Evolutionary conservation across 371 early-diverging fungal species (phyloP).

Genomic region (Synchytrium microbalum): DNA sequence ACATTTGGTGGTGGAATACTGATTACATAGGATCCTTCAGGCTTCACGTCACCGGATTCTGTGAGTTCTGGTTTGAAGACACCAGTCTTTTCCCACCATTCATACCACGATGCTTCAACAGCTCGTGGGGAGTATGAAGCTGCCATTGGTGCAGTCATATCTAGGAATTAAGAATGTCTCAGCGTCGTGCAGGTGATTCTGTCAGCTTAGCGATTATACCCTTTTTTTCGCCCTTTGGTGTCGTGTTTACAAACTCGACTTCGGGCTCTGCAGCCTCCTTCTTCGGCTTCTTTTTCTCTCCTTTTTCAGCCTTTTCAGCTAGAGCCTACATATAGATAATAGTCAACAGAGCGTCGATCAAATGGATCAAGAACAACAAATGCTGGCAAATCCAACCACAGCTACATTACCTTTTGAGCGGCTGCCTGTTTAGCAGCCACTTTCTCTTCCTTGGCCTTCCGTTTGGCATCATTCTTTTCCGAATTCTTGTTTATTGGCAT

Average conservation of each 20-base stretch:
- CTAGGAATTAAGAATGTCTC: slow-evolving; percentile 22
- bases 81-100: slow-evolving; percentile 90
- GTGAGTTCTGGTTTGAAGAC: slow-evolving; percentile 84
- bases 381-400: neutral
- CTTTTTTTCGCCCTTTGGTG: slow-evolving; percentile 89
- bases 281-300: neutral
- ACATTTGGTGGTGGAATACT: slow-evolving; percentile 99
- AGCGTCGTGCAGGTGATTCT: neutral
- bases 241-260: slow-evolving; percentile 68
- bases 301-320: neutral
- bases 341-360: neutral
- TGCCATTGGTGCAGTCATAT: slow-evolving; percentile 74
- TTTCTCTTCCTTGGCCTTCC: slow-evolving; percentile 46
- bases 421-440: slow-evolving; percentile 4
- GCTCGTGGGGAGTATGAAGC: slow-evolving; percentile 82
- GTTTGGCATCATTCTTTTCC: neutral
- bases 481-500: neutral
- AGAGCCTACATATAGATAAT: neutral
- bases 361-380: neutral
- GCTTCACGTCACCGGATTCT: slow-evolving; percentile 55
- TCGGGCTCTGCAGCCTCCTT: slow-evolving; percentile 24
- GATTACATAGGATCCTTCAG: slow-evolving; percentile 85
- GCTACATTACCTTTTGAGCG: neutral
- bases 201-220: slow-evolving; percentile 12
- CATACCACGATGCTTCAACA: slow-evolving; percentile 97